Percentiles rank a stretch among this genome's conserved stretches.
phyloP scores from a whole-genome alignment of 1,284 basidiomycete species.

The Puccinia sorghi region DNA sequence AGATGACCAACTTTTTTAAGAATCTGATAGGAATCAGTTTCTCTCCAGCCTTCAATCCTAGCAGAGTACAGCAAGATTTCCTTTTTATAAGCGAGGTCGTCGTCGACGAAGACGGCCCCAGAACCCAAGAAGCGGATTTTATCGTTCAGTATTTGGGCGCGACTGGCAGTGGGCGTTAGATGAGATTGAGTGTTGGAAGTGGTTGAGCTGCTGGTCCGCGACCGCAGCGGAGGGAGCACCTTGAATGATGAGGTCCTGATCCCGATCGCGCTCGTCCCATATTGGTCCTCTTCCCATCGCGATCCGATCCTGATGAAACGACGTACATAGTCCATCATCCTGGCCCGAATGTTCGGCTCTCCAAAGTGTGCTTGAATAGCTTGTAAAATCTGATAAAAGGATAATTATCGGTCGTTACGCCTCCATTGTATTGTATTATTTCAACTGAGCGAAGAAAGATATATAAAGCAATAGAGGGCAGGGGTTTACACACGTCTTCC shows the following conservation, averaged over 20 bases:
- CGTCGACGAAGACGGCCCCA: conserved; percentile 71
- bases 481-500: conserved; percentile 71
- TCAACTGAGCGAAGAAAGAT: conserved; percentile 3
- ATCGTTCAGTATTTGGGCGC: conserved; percentile 54
- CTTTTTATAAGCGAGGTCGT: conserved; percentile 62
- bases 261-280: conserved; percentile 69
- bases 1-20: conserved; percentile 64
- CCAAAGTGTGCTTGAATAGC: conserved; percentile 75
- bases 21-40: conserved; percentile 68
- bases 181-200: neutral
- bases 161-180: neutral
- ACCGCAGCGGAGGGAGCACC: neutral
- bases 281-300: conserved; percentile 73
- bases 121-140: conserved; percentile 63
- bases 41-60: conserved; percentile 77
- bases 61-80: conserved; percentile 70
- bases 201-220: neutral
- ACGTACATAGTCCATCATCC: conserved; percentile 73
- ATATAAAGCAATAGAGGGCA: neutral
- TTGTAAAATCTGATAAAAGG: conserved; percentile 64
- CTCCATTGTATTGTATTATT: conserved; percentile 13
- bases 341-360: conserved; percentile 72
- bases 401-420: conserved; percentile 40
- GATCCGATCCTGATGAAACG: conserved; percentile 75
- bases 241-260: conserved; percentile 62